Base-by-base conservation (phyloP, 306 rosid species). In the Trifolium subterraneum region DNA sequence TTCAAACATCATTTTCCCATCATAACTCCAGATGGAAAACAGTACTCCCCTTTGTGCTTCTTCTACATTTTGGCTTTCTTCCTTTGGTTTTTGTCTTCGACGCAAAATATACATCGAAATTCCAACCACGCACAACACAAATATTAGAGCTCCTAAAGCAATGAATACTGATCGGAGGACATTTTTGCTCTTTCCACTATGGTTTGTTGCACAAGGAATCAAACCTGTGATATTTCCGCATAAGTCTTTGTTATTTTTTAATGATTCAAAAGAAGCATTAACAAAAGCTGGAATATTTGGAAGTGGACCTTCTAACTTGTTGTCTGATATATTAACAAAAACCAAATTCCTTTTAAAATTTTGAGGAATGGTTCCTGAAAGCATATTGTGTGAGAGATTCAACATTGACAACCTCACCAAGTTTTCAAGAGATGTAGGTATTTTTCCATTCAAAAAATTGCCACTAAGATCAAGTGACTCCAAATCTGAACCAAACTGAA, bases 351-450 rank as follows among this genome's bases (percentile, higher is more conserved):
- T 8, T 8, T 4, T 10, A 52, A 80, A 87, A 48, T 31, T 29
- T 4, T 78, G 36, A 4, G 91, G 91, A 52, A 84, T 78, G 0
- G 68, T 62, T 9, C 87, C 84, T 14, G 69, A 77, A 63, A 87
- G 84, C 36, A 13, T 23, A 22, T 87, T 87, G 19, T 71, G 76
- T 12, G 89, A 85, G 18, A 87, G 77, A 58, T 87, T 83, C 75
- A 87, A 78, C 45, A n/a, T 3, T 48, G 52, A 68, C 31, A 87
- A 78, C 33, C 8, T 14, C 14, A 2, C 14, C 70, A 82, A 70
- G 4, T 1, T 3, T 39, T 69, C 91, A 71, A 84, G 79, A 25
- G 3, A 10, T 48, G 76, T 42, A 20, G 88, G 86, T 42, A 87
- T 74, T 13, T 23, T 36, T 5, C 77, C 69, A 29, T 2, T 56